These are phyloP conservation scores for Ganoderma resinaceum DNA, from an alignment of 1,284 basidiomycete species.

Conservation along the genomic window DNA sequence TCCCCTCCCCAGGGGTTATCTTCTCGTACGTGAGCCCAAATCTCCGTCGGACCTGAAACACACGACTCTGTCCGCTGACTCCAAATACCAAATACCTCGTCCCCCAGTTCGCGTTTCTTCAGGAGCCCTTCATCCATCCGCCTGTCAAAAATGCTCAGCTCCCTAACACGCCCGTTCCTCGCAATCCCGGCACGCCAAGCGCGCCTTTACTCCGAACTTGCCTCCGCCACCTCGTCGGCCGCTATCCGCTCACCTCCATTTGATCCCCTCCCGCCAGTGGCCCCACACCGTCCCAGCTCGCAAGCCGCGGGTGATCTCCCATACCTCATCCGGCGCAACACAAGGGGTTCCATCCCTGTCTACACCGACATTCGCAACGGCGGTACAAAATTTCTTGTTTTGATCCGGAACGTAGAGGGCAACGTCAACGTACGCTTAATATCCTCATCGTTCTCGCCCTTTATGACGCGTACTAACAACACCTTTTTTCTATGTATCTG, in stretches of 20 bases:
- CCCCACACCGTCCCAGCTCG: conserved; percentile 18
- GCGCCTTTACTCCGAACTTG: conserved; percentile 24
- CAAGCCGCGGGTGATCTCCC: conserved; percentile 37
- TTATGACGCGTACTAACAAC: conserved; percentile 19
- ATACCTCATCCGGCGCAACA: conserved; percentile 71
- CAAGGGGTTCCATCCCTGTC: conserved; percentile 70
- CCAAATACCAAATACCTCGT: conserved; percentile 3
- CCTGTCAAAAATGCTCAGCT: conserved; percentile 23
- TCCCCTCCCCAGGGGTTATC: conserved; percentile 1
- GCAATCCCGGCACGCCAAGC: conserved; percentile 15
- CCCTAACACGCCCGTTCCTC: conserved; percentile 20
- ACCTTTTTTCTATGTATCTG: neutral
- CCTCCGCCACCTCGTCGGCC: conserved; percentile 7
- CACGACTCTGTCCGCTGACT: neutral
- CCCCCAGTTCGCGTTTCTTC: neutral
- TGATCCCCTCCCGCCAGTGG: conserved; percentile 4
- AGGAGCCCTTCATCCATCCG: neutral
- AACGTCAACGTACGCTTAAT: conserved; percentile 45
- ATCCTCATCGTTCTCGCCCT: conserved; percentile 11
- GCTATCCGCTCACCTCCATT: conserved; percentile 16
- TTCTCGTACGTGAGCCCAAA: conserved; percentile 5
- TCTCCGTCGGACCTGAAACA: neutral
- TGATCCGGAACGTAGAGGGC: conserved; percentile 57
- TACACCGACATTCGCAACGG: conserved; percentile 75
- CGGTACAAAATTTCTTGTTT: conserved; percentile 58